A percentile compares a stretch with the other conserved stretches of the same genome.
Conservation (phyloP, 345 rosid species). For the Erodium maritimum region DNA sequence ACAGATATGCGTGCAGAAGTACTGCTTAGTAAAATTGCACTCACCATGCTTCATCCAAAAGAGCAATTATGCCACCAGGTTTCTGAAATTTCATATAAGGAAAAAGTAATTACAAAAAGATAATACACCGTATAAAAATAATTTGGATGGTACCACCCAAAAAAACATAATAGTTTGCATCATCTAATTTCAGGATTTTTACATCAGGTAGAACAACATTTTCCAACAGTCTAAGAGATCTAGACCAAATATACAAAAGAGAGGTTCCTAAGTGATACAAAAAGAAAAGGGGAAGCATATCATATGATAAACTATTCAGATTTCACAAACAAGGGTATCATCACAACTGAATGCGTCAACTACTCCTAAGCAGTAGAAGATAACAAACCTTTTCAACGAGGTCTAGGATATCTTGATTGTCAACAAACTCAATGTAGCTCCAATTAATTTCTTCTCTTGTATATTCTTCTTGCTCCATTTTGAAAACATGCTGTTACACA, state of each 20-base stretch:
- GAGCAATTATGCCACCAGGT: conserved; percentile 99
- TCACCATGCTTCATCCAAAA: conserved; percentile 99
- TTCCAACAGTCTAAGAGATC: not conserved
- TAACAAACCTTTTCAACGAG: conserved; percentile 88
- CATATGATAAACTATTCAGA: not conserved
- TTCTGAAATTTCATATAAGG: conserved; percentile 45
- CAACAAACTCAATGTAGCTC: conserved; percentile 98
- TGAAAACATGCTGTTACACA: conserved; percentile 79
- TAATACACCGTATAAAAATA: not conserved
- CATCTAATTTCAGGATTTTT: not conserved
- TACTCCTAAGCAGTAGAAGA: conserved; percentile 10
- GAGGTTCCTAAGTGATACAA: not conserved
- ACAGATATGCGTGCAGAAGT: not conserved
- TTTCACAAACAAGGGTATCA: not conserved
- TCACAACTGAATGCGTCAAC: not conserved
- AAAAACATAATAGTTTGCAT: not conserved
- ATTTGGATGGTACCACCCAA: not conserved
- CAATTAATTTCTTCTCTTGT: conserved; percentile 90
- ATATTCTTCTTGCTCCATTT: conserved; percentile 99
- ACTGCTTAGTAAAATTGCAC: conserved; percentile 12
- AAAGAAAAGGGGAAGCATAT: not conserved
- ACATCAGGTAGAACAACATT: not conserved
- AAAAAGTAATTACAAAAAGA: conserved; percentile 1
- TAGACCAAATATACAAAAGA: not conserved
- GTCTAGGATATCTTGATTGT: conserved; percentile 85